These are phyloP conservation scores for Candida parachauliodes DNA, from an alignment of 805 yeast genomes.

Conservation along the genomic window DNA sequence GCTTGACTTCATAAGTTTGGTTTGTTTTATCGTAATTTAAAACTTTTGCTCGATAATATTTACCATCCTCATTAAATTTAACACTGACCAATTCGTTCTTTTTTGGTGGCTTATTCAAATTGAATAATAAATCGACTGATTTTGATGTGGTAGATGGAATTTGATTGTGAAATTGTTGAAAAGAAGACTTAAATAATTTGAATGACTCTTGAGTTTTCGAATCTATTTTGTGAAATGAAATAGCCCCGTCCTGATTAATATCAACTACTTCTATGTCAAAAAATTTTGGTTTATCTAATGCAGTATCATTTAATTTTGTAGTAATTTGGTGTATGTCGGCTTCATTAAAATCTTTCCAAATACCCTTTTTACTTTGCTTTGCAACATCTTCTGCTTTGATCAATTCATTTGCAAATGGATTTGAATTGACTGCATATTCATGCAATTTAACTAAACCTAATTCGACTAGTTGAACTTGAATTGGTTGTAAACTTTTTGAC, in stretches of 20 bases:
- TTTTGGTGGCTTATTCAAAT: conserved; percentile 41
- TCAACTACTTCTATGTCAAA: conserved; percentile 55
- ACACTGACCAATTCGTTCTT: conserved; percentile 59
- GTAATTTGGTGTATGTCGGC: conserved; percentile 29
- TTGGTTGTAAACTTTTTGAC: conserved; percentile 45
- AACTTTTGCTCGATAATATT: conserved; percentile 58
- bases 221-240: conserved; percentile 46
- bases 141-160: conserved; percentile 31
- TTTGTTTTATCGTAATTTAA: conserved; percentile 41
- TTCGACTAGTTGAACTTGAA: conserved; percentile 53
- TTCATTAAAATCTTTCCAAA: conserved; percentile 59
- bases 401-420: conserved; percentile 53
- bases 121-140: conserved; percentile 37
- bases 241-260: conserved; percentile 38
- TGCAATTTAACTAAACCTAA: conserved; percentile 66
- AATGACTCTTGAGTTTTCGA: conserved; percentile 34
- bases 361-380: conserved; percentile 48
- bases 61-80: conserved; percentile 48
- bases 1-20: conserved; percentile 47
- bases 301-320: conserved; percentile 19
- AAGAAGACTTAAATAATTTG: conserved; percentile 42
- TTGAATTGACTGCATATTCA: conserved; percentile 57
- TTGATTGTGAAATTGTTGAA: conserved; percentile 43
- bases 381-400: conserved; percentile 64
- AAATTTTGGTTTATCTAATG: conserved; percentile 38